phyloP scores from a whole-genome alignment of 768 basidiomycete genomes.

The Xerocomellus chrysenteron region DNA sequence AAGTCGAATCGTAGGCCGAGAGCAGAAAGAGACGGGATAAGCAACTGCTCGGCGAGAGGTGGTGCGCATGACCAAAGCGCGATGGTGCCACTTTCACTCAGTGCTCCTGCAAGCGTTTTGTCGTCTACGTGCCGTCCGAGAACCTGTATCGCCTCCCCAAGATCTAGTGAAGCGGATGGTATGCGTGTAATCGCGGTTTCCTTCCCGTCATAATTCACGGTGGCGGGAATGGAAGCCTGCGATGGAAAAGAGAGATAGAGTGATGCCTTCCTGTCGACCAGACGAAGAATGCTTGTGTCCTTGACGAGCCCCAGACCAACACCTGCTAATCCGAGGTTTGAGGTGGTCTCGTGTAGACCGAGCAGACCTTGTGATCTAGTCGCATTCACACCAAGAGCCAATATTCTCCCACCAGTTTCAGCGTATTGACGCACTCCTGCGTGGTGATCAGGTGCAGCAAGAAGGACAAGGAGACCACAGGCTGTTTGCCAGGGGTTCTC shows the following conservation, averaged over 20 bases:
- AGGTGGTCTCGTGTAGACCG: constrained; percentile 34
- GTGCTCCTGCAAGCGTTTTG: constrained; percentile 21
- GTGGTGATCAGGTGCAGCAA: constrained; percentile 45
- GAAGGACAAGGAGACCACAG: constrained; percentile 83
- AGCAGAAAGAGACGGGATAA: constrained; percentile 21
- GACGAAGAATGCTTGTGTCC: constrained; percentile 26
- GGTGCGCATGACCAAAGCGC: constrained; percentile 33
- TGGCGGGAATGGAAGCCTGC: constrained; percentile 4
- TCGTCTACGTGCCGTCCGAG: constrained; percentile 23
- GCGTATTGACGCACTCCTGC: constrained; percentile 58
- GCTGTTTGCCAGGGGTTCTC: constrained; percentile 73
- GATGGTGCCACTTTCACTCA: constrained; percentile 24
- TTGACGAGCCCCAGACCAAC: constrained; percentile 33
- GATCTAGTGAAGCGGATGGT: constrained; percentile 17
- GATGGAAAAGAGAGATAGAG: constrained; percentile 30
- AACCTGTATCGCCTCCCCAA: constrained; percentile 11
- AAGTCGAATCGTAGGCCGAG: constrained; percentile 25
- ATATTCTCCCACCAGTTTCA: constrained; percentile 64
- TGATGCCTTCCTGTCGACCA: constrained; percentile 22
- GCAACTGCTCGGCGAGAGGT: constrained; percentile 23
- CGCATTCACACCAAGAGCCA: constrained; percentile 63
- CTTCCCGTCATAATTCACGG: constrained; percentile 5
- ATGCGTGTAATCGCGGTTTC: constrained; percentile 7
- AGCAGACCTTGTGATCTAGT: constrained; percentile 46
- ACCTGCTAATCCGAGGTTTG: constrained; percentile 40